Evolutionary conservation across 1,139 yeast genomes (phyloP).

Genomic region (Saccharomyces hybrid): DNA sequence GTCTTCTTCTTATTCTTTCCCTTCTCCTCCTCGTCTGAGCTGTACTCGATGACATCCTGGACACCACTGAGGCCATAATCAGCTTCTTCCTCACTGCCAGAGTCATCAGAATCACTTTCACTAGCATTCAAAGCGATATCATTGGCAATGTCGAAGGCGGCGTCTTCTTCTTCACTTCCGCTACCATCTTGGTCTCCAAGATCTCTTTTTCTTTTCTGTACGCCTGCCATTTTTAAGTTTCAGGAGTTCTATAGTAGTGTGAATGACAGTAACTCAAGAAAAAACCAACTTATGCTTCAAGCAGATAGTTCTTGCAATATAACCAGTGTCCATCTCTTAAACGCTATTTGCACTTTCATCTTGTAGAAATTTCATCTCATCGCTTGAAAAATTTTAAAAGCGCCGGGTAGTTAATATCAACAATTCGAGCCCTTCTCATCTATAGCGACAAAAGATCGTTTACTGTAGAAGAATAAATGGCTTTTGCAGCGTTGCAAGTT

Average conservation of each 20-base stretch:
- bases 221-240: not conserved
- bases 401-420: not conserved
- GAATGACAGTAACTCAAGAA: not conserved
- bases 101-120: slow-evolving; percentile 36
- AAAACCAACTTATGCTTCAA: not conserved
- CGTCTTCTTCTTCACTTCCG: not conserved
- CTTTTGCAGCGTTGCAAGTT: not conserved
- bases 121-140: slow-evolving; percentile 48
- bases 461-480: not conserved
- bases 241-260: not conserved
- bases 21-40: slow-evolving; percentile 40
- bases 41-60: slow-evolving; percentile 49
- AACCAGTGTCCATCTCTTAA: not conserved
- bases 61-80: slow-evolving; percentile 40
- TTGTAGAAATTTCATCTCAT: slow-evolving; percentile 10
- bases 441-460: not conserved
- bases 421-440: not conserved
- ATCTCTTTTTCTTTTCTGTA: not conserved
- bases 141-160: slow-evolving; percentile 52
- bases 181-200: not conserved
- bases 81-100: slow-evolving; percentile 34
- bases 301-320: not conserved
- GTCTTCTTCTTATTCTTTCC: slow-evolving; percentile 27
- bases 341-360: not conserved
- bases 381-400: slow-evolving; percentile 6